phyloP scores from a whole-genome alignment of 2,329 filamentous ascomycete genomes.

The Phoma herbarum region DNA sequence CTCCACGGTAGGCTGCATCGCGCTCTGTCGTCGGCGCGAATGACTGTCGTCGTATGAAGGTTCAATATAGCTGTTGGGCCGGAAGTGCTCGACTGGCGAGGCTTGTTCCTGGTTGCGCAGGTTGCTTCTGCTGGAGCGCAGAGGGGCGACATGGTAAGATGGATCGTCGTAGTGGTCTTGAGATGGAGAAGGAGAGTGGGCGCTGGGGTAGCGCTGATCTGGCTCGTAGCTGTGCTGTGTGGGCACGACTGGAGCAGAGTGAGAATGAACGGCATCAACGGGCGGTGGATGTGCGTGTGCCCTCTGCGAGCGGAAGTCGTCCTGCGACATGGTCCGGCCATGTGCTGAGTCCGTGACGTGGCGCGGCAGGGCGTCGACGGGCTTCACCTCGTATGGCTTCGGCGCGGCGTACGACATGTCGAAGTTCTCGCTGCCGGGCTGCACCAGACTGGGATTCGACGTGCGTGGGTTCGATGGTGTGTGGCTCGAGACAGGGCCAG shows the following conservation, averaged over 20 bases:
- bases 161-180: conserved; percentile 42
- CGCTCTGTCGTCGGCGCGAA: conserved; percentile 57
- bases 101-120: conserved; percentile 33
- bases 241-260: conserved; percentile 57
- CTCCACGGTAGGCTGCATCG: conserved; percentile 70
- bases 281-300: conserved; percentile 36
- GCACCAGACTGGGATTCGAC: conserved; percentile 31
- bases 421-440: conserved; percentile 35
- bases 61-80: conserved; percentile 43
- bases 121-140: conserved; percentile 43
- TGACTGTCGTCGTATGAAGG: conserved; percentile 52
- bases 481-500: conserved; percentile 27
- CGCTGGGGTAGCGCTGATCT: conserved; percentile 21
- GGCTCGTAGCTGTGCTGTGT: conserved; percentile 41
- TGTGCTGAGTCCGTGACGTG: conserved; percentile 29
- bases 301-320: conserved; percentile 37
- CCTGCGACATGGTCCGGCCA: conserved; percentile 40
- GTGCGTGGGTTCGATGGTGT: conserved; percentile 37
- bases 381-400: conserved; percentile 49
- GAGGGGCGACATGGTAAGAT: conserved; percentile 46
- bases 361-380: conserved; percentile 40
- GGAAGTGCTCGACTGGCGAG: conserved; percentile 45
- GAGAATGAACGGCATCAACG: conserved; percentile 52
- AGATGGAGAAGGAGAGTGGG: conserved; percentile 24
- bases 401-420: conserved; percentile 51